Conservation (phyloP, 164 flowering plant genomes). For the Macadamia integrifolia region DNA sequence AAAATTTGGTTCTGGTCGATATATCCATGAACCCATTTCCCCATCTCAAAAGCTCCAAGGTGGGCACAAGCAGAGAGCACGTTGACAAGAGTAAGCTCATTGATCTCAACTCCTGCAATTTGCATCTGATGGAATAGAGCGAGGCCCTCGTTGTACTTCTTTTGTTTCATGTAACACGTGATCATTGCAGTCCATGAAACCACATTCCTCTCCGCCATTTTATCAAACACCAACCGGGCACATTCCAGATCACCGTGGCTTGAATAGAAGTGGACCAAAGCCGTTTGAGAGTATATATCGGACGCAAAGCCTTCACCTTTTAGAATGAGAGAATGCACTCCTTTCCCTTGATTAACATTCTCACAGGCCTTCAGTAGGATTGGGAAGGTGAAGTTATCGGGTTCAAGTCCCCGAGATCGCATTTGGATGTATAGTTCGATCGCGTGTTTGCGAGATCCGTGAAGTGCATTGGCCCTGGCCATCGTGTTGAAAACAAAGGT, state of each 20-base stretch:
- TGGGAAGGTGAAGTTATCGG: slow-evolving; percentile 22
- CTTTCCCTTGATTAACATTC: slow-evolving; percentile 14
- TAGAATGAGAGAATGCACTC: slow-evolving; percentile 17
- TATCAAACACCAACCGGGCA: slow-evolving; percentile 17
- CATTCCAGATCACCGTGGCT: slow-evolving; percentile 13
- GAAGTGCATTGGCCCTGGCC: slow-evolving; percentile 14
- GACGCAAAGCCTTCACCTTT: slow-evolving; percentile 8
- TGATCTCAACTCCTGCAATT: slow-evolving; percentile 13
- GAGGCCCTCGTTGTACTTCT: slow-evolving; percentile 12
- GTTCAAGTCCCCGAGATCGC: slow-evolving; percentile 11
- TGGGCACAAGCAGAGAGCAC: slow-evolving; percentile 25
- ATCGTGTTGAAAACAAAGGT: slow-evolving; percentile 22
- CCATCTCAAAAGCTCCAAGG: slow-evolving; percentile 23
- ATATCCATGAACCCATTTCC: slow-evolving; percentile 19
- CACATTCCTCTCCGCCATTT: slow-evolving; percentile 21
- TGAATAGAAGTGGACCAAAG: slow-evolving; percentile 19
- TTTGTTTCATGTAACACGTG: slow-evolving; percentile 19
- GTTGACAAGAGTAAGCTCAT: slow-evolving; percentile 20
- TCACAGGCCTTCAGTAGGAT: slow-evolving; percentile 19
- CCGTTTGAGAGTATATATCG: slow-evolving; percentile 16
- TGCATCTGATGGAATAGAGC: slow-evolving; percentile 21
- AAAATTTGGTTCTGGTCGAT: slow-evolving; percentile 5
- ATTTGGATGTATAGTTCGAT: slow-evolving; percentile 14
- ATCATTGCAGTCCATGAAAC: slow-evolving; percentile 29
- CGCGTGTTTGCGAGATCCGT: slow-evolving; percentile 5